Evolutionary conservation across 2,329 filamentous ascomycete species (phyloP).

Genomic region (Coleophoma crateriformis): DNA sequence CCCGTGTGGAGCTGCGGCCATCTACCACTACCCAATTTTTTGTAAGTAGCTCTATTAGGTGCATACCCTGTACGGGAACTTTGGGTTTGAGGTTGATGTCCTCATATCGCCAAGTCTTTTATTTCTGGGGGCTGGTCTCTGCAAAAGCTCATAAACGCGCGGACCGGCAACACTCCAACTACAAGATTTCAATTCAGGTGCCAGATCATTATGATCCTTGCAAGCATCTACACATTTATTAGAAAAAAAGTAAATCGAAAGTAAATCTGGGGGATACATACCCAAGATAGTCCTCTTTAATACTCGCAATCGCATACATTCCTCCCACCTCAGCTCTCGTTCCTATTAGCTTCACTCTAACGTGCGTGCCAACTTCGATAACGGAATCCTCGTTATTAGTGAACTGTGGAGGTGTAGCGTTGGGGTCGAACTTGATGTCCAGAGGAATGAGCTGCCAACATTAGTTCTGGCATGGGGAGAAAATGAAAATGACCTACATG

Average conservation of each 20-base stretch:
- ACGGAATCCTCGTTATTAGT: conserved; percentile 92
- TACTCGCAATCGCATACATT: conserved; percentile 96
- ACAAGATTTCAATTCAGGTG: too few species aligned
- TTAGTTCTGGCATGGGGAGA: neutral
- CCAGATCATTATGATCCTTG: neutral
- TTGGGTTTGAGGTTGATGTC: too few species aligned
- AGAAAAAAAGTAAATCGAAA: neutral
- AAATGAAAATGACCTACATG: conserved; percentile 16
- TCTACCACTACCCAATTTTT: too few species aligned
- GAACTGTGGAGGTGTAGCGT: conserved; percentile 93
- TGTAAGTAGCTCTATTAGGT: too few species aligned
- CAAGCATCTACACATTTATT: conserved; percentile 1
- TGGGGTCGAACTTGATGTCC: conserved; percentile 91
- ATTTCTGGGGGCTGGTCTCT: too few species aligned
- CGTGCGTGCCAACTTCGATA: conserved; percentile 88
- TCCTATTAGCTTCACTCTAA: conserved; percentile 91
- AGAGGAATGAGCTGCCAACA: conserved; percentile 72
- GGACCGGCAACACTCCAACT: too few species aligned
- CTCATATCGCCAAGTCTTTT: too few species aligned
- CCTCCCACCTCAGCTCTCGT: conserved; percentile 88
- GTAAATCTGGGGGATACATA: conserved; percentile 28
- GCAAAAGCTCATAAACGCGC: too few species aligned
- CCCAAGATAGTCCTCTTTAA: conserved; percentile 79
- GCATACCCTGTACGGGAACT: too few species aligned
- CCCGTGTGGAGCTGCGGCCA: too few species aligned